Base-by-base conservation (phyloP, 1,139 yeast species). In the Geotrichum aggregatum region DNA sequence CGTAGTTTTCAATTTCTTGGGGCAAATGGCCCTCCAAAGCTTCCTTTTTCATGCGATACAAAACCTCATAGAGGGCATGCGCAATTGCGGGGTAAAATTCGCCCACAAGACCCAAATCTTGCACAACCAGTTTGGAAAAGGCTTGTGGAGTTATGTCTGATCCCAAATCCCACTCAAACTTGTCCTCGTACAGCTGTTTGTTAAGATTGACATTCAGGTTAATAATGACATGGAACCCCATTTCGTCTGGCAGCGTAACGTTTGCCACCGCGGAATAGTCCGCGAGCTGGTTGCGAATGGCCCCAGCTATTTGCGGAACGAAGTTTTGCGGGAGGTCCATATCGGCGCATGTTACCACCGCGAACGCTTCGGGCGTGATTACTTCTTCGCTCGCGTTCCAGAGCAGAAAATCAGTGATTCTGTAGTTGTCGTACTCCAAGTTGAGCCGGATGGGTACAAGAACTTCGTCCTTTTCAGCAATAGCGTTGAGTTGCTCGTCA, bases 41-140 rank as follows among this genome's bases (percentile, higher is more conserved):
- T 63, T 92, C 97, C 61, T 84, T 83, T 64, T 88, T 91, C 62
- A 88, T 75, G 57, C 87, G 78, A 55, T 86, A 71, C 22, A 89
- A 73, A 28, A 83, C 78, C 63, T 92, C 98, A 66, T 92, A 88
- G 41, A 92, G 72, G 0, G 96, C 80, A 63, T 87, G 94, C 0
- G 97, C 82, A 55, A 92, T 87, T 0, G 96, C 96, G 0, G 96
- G 95, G 58, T 82, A 79, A 65, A 92, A 92, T 66, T 94, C 98
- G 47, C 89, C 78, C 1, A 84, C 74, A 28, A 92, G 72, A 0
- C 97, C 97, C 66, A 92, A 70, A 62, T 92, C 99, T 38, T 80
- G 77, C 3, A 88, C 96, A 1, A 91, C 89, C 3, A 78, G 78
- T 58, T 77, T 79, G 0, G 98, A 95, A 72, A 92, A 92, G 48